Conservation (phyloP, 805 yeast species). For the Schizosaccharomyces cryophilus region DNA sequence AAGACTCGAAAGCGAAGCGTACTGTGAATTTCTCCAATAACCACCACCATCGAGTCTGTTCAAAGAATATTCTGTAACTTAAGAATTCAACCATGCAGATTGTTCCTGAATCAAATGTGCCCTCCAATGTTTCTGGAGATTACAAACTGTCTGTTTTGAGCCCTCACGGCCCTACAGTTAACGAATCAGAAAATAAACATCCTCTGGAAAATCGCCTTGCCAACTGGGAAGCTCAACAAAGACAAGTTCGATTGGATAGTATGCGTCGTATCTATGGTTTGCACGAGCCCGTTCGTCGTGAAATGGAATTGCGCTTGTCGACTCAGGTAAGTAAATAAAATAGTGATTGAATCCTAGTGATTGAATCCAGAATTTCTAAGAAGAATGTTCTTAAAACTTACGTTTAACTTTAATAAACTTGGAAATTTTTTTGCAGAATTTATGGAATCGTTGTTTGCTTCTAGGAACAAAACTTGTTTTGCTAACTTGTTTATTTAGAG, state of each 20-base stretch:
- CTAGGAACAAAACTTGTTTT: not conserved
- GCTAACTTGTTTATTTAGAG: not conserved
- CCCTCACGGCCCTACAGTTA: not conserved
- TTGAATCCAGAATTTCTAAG: slow-evolving; percentile 17
- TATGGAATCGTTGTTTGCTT: too few species aligned
- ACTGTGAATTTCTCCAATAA: too few species aligned
- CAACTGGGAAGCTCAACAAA: slow-evolving; percentile 62
- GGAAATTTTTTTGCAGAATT: too few species aligned
- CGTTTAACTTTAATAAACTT: too few species aligned
- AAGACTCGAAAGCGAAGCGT: too few species aligned
- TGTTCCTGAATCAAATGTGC: not conserved
- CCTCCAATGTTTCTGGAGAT: not conserved
- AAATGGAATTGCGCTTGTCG: slow-evolving; percentile 54
- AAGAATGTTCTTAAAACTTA: too few species aligned
- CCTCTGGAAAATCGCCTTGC: slow-evolving; percentile 57
- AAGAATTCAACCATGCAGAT: not conserved
- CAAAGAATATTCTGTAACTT: not conserved
- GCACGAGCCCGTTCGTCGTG: slow-evolving; percentile 77
- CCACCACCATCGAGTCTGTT: too few species aligned
- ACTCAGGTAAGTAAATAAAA: not conserved
- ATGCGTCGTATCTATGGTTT: slow-evolving; percentile 71
- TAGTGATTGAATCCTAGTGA: slow-evolving; percentile 16
- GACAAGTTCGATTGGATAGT: slow-evolving; percentile 43
- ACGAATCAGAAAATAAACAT: slow-evolving; percentile 19
- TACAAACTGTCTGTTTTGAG: not conserved